phyloP scores from a whole-genome alignment of 768 basidiomycete genomes.

The Kockovaella imperatae region DNA sequence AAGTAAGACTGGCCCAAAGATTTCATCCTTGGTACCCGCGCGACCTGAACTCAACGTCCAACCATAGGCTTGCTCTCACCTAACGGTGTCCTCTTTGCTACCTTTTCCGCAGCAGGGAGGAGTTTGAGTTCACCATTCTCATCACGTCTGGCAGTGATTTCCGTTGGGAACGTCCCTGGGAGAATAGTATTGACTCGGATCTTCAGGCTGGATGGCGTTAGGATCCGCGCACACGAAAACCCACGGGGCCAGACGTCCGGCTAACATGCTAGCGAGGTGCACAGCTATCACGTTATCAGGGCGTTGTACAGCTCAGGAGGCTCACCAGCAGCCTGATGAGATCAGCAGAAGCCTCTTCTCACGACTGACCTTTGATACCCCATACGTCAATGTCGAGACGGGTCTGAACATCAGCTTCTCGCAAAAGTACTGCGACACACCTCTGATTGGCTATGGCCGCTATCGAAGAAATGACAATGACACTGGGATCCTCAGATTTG shows the following conservation, averaged over 20 bases:
- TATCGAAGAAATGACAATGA: slow-evolving; percentile 21
- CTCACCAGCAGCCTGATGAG: slow-evolving; percentile 12
- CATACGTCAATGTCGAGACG: slow-evolving; percentile 13
- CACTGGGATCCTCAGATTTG: slow-evolving; percentile 10
- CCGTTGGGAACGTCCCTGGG: slow-evolving; percentile 27
- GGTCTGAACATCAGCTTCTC: not conserved
- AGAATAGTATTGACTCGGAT: slow-evolving; percentile 32
- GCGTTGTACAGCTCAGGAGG: not conserved
- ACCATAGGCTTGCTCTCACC: too few relatives aligned
- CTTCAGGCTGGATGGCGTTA: slow-evolving; percentile 11
- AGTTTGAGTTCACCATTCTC: not conserved
- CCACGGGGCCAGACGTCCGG: slow-evolving; percentile 18
- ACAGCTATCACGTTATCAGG: slow-evolving; percentile 5
- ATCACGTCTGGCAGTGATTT: slow-evolving; percentile 17
- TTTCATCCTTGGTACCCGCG: slow-evolving; percentile 22
- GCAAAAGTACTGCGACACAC: not conserved
- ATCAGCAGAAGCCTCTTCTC: not conserved
- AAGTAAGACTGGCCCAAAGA: slow-evolving; percentile 27
- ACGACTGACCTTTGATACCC: slow-evolving; percentile 16
- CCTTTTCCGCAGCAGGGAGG: not conserved
- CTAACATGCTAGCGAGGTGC: slow-evolving; percentile 14
- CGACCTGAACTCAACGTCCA: slow-evolving; percentile 14
- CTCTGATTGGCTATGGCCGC: slow-evolving; percentile 17
- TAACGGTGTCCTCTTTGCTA: not conserved
- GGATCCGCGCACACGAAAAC: not conserved